phyloP scores from a whole-genome alignment of 1,284 basidiomycete genomes.

The Papiliotrema nemorosa region DNA sequence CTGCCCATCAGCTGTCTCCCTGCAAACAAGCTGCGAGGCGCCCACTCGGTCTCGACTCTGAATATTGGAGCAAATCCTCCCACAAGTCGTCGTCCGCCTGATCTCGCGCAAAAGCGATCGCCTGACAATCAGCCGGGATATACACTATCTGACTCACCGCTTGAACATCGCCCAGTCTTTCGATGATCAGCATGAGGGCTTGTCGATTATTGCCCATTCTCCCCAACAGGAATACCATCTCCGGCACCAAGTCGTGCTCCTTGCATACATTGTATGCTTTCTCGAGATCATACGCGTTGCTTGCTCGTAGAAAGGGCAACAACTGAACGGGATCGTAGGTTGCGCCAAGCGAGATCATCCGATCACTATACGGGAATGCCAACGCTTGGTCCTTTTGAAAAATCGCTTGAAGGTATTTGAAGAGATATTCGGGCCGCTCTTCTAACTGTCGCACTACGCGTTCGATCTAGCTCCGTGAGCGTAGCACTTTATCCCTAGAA shows the following conservation, averaged over 20 bases:
- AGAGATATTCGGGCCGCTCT: conserved; percentile 73
- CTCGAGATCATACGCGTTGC: conserved; percentile 88
- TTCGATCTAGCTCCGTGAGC: conserved; percentile 60
- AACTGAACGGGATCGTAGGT: conserved; percentile 75
- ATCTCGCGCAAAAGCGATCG: conserved; percentile 97
- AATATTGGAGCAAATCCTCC: conserved; percentile 93
- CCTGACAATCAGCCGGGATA: conserved; percentile 54
- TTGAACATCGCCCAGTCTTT: conserved; percentile 87
- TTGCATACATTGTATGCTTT: conserved; percentile 84
- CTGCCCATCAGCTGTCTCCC: conserved; percentile 47
- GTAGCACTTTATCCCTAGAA: not conserved
- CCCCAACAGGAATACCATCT: conserved; percentile 97
- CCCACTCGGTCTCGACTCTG: conserved; percentile 82
- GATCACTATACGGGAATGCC: conserved; percentile 75
- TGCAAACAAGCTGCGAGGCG: conserved; percentile 1
- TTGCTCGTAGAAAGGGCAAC: conserved; percentile 87
- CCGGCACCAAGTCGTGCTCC: conserved; percentile 79
- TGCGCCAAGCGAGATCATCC: conserved; percentile 87
- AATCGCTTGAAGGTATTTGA: conserved; percentile 88
- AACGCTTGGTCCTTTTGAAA: conserved; percentile 82
- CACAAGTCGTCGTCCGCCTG: conserved; percentile 96
- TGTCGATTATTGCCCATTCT: conserved; percentile 97
- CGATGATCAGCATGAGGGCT: conserved; percentile 91
- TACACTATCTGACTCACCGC: conserved; percentile 55
- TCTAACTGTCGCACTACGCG: conserved; percentile 85